These are phyloP conservation scores for Nakaseomyces nivariensis DNA, from an alignment of 1,139 yeast genomes.

Conservation along the genomic window DNA sequence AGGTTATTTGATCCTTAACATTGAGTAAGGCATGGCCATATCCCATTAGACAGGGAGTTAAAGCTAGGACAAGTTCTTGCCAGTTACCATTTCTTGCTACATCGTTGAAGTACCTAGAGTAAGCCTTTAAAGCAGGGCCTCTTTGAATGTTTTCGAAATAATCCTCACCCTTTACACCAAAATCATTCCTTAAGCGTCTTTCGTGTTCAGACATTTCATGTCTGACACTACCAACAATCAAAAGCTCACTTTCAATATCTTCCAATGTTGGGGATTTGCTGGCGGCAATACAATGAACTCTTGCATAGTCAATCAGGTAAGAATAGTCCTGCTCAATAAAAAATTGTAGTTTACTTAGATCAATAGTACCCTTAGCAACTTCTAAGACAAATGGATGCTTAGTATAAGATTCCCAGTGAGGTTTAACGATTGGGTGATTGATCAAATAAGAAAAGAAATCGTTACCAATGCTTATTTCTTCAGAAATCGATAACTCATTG, in stretches of 20 bases:
- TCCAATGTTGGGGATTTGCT: conserved; percentile 49
- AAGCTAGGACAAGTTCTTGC: conserved; percentile 55
- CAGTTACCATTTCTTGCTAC: conserved; percentile 48
- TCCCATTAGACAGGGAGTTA: conserved; percentile 73
- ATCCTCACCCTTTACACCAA: conserved; percentile 34
- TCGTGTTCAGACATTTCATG: conserved; percentile 50
- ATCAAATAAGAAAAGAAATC: conserved; percentile 43
- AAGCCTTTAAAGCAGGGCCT: conserved; percentile 47
- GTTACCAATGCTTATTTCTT: conserved; percentile 23
- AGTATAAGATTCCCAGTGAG: conserved; percentile 49
- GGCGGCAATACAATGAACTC: conserved; percentile 57
- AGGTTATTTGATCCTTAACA: conserved; percentile 15
- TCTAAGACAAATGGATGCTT: conserved; percentile 52
- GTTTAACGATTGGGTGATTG: conserved; percentile 45
- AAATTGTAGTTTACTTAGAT: conserved; percentile 42
- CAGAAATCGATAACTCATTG: conserved; percentile 18
- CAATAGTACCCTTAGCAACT: conserved; percentile 45
- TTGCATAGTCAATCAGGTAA: conserved; percentile 60
- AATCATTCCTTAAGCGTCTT: conserved; percentile 37
- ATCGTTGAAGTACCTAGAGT: conserved; percentile 49
- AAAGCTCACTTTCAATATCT: conserved; percentile 43
- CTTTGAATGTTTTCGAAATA: conserved; percentile 40
- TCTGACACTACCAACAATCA: conserved; percentile 43
- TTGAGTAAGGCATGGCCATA: conserved; percentile 40
- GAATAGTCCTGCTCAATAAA: conserved; percentile 65